Evolutionary conservation across 2,329 filamentous ascomycete species (phyloP).

Genomic region (Didymellaceae sp.): DNA sequence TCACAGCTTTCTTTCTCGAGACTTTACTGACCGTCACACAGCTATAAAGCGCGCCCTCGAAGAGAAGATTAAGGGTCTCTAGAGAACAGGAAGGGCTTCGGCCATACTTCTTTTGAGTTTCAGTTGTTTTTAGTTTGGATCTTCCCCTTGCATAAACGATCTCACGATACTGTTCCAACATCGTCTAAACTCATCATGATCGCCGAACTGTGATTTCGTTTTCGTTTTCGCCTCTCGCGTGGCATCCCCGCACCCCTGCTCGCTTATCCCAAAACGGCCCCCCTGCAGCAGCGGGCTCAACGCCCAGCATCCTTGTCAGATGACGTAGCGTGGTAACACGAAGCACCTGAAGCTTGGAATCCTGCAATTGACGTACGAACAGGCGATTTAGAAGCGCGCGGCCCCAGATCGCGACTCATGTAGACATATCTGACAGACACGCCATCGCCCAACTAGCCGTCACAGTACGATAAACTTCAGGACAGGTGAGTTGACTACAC

Average conservation of each 20-base stretch:
- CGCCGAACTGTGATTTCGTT: not conserved
- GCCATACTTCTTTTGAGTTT: not conserved
- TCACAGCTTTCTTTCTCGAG: not conserved
- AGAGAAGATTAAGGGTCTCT: constrained; percentile 44
- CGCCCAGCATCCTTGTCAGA: constrained; percentile 5
- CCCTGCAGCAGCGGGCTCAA: constrained; percentile 4
- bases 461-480: too few relatives aligned
- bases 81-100: not conserved
- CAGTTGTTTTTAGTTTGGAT: not conserved
- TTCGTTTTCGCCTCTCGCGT: not conserved
- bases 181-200: not conserved
- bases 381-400: not conserved
- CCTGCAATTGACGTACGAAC: constrained; percentile 9
- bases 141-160: not conserved
- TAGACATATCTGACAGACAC: not conserved
- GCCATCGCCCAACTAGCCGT: too few relatives aligned
- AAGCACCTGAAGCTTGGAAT: constrained; percentile 11
- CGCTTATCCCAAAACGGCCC: constrained; percentile 2
- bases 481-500: too few relatives aligned
- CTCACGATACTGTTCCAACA: not conserved
- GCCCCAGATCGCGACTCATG: constrained; percentile 1
- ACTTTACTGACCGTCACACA: constrained; percentile 27
- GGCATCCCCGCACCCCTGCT: constrained; percentile 7
- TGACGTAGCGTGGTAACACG: constrained; percentile 10
- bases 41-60: constrained; percentile 48